These are phyloP conservation scores for Ustilago curta DNA, from an alignment of 1,284 basidiomycete species.

Conservation along the genomic window DNA sequence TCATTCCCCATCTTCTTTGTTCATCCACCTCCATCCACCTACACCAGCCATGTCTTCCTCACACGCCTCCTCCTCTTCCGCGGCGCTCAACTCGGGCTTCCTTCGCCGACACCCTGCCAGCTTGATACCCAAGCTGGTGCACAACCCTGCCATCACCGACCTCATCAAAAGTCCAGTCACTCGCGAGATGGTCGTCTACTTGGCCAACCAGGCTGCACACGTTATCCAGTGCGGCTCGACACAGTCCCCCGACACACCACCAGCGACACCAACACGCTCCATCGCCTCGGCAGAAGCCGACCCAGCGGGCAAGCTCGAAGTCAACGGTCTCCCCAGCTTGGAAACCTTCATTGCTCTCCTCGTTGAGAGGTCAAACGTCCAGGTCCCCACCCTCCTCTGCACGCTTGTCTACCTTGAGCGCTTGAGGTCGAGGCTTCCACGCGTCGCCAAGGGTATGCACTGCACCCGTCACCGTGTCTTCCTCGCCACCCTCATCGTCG, in stretches of 20 bases:
- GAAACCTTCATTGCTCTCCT: slow-evolving; percentile 89
- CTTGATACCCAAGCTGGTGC: slow-evolving; percentile 65
- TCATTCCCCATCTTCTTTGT: slow-evolving; percentile 3
- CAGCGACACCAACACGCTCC: slow-evolving; percentile 60
- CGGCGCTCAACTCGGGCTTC: slow-evolving; percentile 51
- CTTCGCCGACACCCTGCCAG: slow-evolving; percentile 66
- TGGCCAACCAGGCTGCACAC: slow-evolving; percentile 67
- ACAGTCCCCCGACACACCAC: slow-evolving; percentile 55
- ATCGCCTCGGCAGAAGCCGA: slow-evolving; percentile 59
- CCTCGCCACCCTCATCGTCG: slow-evolving; percentile 92
- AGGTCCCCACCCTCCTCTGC: slow-evolving; percentile 88
- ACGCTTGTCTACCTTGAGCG: slow-evolving; percentile 94
- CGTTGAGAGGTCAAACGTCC: slow-evolving; percentile 87
- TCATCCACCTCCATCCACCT: slow-evolving; percentile 4
- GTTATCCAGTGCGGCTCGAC: slow-evolving; percentile 66
- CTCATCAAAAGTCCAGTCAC: slow-evolving; percentile 67
- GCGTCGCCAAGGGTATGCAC: slow-evolving; percentile 87
- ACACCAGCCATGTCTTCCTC: slow-evolving; percentile 38
- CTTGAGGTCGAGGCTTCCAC: slow-evolving; percentile 82
- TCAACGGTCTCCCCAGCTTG: slow-evolving; percentile 76
- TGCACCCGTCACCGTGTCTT: slow-evolving; percentile 95
- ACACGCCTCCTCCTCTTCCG: slow-evolving; percentile 48
- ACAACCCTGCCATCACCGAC: slow-evolving; percentile 68
- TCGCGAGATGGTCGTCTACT: slow-evolving; percentile 68
- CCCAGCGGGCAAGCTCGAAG: slow-evolving; percentile 70